Evolutionary conservation across 1,284 basidiomycete genomes (phyloP), one percentile per base, ranked within the genome.

Genomic region (Cryptococcus maquisensis): DNA sequence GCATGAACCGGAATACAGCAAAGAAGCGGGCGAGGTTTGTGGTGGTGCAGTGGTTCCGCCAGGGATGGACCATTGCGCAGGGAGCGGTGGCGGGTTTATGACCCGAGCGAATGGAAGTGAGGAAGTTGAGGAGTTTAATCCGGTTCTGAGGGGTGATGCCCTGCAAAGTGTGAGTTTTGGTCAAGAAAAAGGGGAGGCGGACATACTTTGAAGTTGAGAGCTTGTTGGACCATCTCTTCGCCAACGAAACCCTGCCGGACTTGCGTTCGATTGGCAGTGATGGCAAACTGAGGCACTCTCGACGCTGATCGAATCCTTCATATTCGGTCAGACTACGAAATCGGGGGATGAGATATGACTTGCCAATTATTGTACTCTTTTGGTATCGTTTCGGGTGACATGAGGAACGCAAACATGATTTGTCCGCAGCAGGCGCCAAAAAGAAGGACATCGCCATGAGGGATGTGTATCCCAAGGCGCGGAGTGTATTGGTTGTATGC

Each of bases 381-480:
- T 6, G 88, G 86, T 26, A 95, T 83, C 0, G 90, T 89, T 56
- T 93, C 90, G 8, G 90, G 91, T 24, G 86, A 80, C 32, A 90
- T 73, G 28, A 95, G 79, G 76, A 87, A 91, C 0, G 82, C 85
- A 70, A 90, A 94, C 77, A 94, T 82, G 70, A 96, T 95, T 74
- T 96, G 92, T 9, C 86, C 87, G 67, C 87, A 95, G 18, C 87
- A 87, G 2, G 93, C 67, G 10, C 86, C 82, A 67, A 97, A 97
- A 9, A 93, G 81, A 18, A 96, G 73, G 0, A 91, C 81, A 54
- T 88, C 88, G 8, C 94, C 94, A 70, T 92, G 81, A 0, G 93
- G 94, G 15, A 98, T 82, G 49, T 80, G 79, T 54, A 91, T 80
- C 24, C 85, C 72, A 6, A 64, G 54, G 3, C 58, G 61, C 1